Evolutionary conservation across 2,329 filamentous ascomycete species (phyloP), one percentile per base, ranked within the genome.

Genomic region (Aspergillus glaucus): DNA sequence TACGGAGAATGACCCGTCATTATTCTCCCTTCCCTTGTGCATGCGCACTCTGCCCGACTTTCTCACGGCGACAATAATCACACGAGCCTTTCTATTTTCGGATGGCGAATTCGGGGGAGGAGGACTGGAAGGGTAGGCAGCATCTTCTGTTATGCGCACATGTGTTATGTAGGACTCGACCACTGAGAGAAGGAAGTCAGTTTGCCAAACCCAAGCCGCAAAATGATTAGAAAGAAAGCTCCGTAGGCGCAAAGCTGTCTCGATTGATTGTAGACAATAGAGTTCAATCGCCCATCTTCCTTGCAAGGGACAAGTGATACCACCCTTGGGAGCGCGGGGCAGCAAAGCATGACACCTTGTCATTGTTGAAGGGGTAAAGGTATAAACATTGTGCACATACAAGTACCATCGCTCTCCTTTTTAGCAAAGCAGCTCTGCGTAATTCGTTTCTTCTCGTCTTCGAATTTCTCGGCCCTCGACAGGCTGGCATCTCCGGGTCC

Each of bases 131-230:
- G 92, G 90, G 69, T 91, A 85, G 37, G 81, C 79, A 49, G 85
- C 84, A 76, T 88, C 95, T 74, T 98, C 93, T 57, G 82, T 83
- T 62, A 98, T 90, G 62, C 86, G 82, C 61, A 97, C 91, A 67
- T 98, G 93, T 19, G 93, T 98, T 62, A 98, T 98, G 74, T 98
- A 98, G 30, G 90, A 96, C 74, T 98, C 93, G 58, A 84, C 76
- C 58, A 88, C 86, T 89, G 28, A 37, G 48, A 39, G 21, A 36
- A 24, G 34, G 45, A 47, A 15, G 56, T 67, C 48, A 66, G 60
- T 42, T 42, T 26, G 22, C 36, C 43, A 44, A 42, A 46, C 28
- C 21, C 21, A 32, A n/a, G 6, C 8, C 21, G 34, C 32, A 34
- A 49, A 19, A 39, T 9, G 3, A 15, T 30, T 30, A 30, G 26